Conservation (phyloP, 2,329 filamentous ascomycete genomes). For the Microcera coccophila region DNA sequence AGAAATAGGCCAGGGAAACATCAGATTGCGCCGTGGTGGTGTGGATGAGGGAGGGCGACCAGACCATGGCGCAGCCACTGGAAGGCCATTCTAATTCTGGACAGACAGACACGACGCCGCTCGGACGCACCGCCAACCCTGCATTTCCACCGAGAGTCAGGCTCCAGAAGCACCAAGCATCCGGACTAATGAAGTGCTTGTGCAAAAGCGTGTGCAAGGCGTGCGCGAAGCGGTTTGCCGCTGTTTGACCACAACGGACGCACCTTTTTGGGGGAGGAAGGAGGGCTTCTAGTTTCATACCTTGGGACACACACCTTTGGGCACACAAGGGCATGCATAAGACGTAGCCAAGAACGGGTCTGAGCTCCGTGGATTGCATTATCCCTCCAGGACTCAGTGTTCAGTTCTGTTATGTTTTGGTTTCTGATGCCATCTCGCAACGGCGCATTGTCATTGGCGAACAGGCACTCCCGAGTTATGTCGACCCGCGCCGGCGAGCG, state of each 20-base stretch:
- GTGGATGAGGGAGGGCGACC: neutral
- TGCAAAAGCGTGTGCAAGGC: neutral
- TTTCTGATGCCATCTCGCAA: neutral
- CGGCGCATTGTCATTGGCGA: conserved; percentile 1
- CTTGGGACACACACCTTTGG: too few species aligned
- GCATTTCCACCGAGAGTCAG: neutral
- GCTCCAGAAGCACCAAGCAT: neutral
- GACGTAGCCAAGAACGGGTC: too few species aligned
- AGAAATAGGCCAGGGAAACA: conserved; percentile 21
- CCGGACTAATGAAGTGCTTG: too few species aligned
- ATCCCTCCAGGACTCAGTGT: neutral
- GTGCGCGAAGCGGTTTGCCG: too few species aligned
- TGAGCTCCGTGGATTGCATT: too few species aligned
- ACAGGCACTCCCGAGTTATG: conserved; percentile 26
- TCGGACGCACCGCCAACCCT: conserved; percentile 24
- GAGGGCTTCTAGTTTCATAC: too few species aligned
- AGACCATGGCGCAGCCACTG: conserved; percentile 32
- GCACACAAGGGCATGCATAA: too few species aligned
- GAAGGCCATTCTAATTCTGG: conserved; percentile 36
- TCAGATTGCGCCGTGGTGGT: conserved; percentile 10
- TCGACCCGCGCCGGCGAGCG: conserved; percentile 18
- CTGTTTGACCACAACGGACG: too few species aligned
- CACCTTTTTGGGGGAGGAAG: too few species aligned
- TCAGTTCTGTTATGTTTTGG: neutral
- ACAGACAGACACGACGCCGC: conserved; percentile 21